Base-by-base conservation (phyloP, 2,329 filamentous ascomycete genomes). In the Ophiostoma tasmaniense region DNA sequence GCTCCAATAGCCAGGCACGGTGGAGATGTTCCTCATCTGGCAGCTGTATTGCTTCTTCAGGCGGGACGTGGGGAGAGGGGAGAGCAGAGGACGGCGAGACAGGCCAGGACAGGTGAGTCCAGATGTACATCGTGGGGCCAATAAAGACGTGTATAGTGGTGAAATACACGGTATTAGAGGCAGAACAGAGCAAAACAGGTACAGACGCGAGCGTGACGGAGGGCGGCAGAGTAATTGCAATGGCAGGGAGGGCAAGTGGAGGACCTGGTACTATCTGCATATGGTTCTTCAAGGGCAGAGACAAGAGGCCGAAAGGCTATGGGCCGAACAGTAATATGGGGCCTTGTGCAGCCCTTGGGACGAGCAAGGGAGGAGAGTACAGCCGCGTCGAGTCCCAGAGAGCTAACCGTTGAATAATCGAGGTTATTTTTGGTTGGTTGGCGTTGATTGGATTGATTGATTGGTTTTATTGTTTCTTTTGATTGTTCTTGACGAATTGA, bases 221-320 rank as follows among this genome's bases (percentile, higher is more conserved):
- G 68, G 69, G 66, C 64, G 69, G 66, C 35, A 45, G 39, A 52
- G 42, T 66, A 62, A 70, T 70, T 68, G 64, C 39, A 68, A 65
- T 20, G 30, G 42, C 20, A 68, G 42, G 66, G 61, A 62, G 59
- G 61, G 22, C 25, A 61, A 37, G 33, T 64, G 20, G 33, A 64
- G 61, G 61, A 20, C 30, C 33, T 33, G 33, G 33, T 33, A 5
- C 42, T 45, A 45, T 45, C 42, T 45, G 42, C 20, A 45, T 37
- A 52, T 65, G 55, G 64, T 52, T 59, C 62, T 62, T 50, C 59
- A 52, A 67, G 66, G 62, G 30, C 61, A 67, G 55, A 55, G 39
- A 69, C 33, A n/a, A 39, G 55, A 64, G 55, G 20, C 37, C 30
- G 61, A 55, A 66, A 35, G 55, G 64, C 61, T 64, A 35, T 33